Conservation (phyloP, 164 flowering plant genomes). For the Kalanchoe fedtschenkoi region DNA sequence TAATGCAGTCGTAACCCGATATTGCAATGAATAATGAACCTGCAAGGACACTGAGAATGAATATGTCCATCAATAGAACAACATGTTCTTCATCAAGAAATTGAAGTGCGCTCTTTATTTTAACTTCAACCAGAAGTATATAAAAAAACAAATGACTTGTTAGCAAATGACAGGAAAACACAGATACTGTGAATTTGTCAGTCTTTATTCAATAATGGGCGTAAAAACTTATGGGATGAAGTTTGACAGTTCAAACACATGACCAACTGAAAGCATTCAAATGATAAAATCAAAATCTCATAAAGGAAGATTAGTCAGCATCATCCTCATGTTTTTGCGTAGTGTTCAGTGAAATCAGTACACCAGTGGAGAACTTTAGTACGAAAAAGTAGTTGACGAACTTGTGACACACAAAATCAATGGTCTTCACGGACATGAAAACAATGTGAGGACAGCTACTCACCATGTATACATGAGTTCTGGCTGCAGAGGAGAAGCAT, state of each 20-base stretch:
- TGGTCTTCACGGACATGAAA: no score
- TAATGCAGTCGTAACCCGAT: neutral
- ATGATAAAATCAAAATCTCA: slow-evolving; percentile 1
- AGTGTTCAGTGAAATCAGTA: no score
- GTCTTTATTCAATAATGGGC: neutral
- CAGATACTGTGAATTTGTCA: neutral
- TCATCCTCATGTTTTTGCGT: no score
- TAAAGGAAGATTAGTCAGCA: neutral
- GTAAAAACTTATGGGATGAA: neutral
- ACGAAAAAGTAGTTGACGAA: no score
- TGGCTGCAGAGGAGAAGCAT: no score
- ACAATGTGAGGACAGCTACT: no score
- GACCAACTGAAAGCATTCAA: neutral
- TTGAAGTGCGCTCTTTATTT: neutral
- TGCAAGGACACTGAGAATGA: neutral
- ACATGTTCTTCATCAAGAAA: neutral
- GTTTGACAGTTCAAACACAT: neutral
- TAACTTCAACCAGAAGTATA: neutral
- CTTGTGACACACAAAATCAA: no score
- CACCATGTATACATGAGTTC: no score
- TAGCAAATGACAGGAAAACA: neutral
- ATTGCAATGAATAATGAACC: neutral
- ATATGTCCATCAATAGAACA: neutral
- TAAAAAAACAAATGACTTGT: neutral
- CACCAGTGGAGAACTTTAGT: no score